Percentiles rank a stretch among this genome's conserved stretches.
These are phyloP conservation scores for Elsinoe perseae DNA, from an alignment of 2,329 filamentous ascomycete genomes.

Conservation along the genomic window DNA sequence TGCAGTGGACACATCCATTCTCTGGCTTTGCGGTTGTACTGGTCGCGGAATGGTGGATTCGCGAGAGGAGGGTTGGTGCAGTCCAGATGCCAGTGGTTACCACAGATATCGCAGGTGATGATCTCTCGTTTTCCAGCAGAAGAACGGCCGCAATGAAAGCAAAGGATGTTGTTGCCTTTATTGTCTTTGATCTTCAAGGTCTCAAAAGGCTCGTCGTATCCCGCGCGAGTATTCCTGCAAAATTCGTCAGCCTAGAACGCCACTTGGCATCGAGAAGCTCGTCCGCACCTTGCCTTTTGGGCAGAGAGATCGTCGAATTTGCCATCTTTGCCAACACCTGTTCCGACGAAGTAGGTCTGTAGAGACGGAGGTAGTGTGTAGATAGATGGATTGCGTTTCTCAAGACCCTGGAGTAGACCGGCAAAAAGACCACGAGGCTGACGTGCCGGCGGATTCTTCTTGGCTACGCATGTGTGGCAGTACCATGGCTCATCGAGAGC, in stretches of 20 bases:
- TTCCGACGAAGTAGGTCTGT: slow-evolving; percentile 70
- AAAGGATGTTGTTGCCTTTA: slow-evolving; percentile 70
- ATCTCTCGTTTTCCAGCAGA: slow-evolving; percentile 61
- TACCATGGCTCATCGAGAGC: slow-evolving; percentile 64
- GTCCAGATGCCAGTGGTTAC: slow-evolving; percentile 81
- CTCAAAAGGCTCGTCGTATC: slow-evolving; percentile 41
- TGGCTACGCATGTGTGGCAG: slow-evolving; percentile 63
- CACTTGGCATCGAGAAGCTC: slow-evolving; percentile 1
- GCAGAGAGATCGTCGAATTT: slow-evolving; percentile 66
- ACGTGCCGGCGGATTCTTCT: slow-evolving; percentile 29
- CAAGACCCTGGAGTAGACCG: slow-evolving; percentile 49
- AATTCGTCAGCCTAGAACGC: slow-evolving; percentile 3
- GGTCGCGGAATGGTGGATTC: slow-evolving; percentile 57
- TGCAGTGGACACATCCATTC: slow-evolving; percentile 89
- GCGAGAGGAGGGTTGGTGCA: slow-evolving; percentile 80
- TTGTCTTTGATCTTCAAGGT: slow-evolving; percentile 45
- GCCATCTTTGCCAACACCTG: slow-evolving; percentile 66
- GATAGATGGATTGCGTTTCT: slow-evolving; percentile 29
- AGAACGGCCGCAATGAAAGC: slow-evolving; percentile 64
- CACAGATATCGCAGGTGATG: slow-evolving; percentile 78
- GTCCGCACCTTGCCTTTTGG: slow-evolving; percentile 51
- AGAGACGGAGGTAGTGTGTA: slow-evolving; percentile 58
- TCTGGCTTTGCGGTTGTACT: slow-evolving; percentile 49
- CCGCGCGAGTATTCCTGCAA: slow-evolving; percentile 25
- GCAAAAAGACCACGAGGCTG: slow-evolving; percentile 51